Evolutionary conservation across 179 eudicot genomes (phyloP), one percentile per base, ranked within the genome.

Genomic region (Beta lomatogona): DNA sequence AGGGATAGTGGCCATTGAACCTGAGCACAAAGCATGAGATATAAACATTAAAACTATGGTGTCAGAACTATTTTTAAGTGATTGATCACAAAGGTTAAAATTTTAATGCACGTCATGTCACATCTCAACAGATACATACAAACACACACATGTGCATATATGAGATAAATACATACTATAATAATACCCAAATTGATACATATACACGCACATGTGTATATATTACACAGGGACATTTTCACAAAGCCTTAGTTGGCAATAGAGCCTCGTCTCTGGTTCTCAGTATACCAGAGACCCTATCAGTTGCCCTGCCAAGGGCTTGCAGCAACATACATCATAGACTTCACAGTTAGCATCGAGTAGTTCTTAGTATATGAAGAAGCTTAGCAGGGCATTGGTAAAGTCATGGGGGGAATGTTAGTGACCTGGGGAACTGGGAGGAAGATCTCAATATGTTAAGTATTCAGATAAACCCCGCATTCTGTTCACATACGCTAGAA

Each of bases 1-100:
- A 96, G 97, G 44, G 99, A 96, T 88, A 96, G 60, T 80, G 98
- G 99, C 98, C 99, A 96, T 78, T 89, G 94, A 78, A 91, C 97
- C 99, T 96, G 93, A 82, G 75, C 61, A 82, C 50, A 64, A 75
- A 85, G 78, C 73, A 86, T 18, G 75, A 78, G 79, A 54, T 60
- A 2, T 3, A 45, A 76, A 66, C 57, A 77, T 65, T 70, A 77
- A 72, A 75, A 66, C 72, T 41, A 64, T 19, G 54, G 45, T 12
- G 6, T 64, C 63, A 69, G 41, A 63, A n/a, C 11, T 4, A 57
- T 16, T 14, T 53, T 28, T 10, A 41, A 10, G 53, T 52, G 25
- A 45, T 64, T 28, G 19, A 79, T 55, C 48, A 75, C 28, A 45
- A 61, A 41, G 21, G 72, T 77, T n/a, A 41, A 64, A 19, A 36